Evolutionary conservation across 2,329 filamentous ascomycete genomes (phyloP), one percentile per base, ranked within the genome.

Genomic region (Ramichloridium luteum): DNA sequence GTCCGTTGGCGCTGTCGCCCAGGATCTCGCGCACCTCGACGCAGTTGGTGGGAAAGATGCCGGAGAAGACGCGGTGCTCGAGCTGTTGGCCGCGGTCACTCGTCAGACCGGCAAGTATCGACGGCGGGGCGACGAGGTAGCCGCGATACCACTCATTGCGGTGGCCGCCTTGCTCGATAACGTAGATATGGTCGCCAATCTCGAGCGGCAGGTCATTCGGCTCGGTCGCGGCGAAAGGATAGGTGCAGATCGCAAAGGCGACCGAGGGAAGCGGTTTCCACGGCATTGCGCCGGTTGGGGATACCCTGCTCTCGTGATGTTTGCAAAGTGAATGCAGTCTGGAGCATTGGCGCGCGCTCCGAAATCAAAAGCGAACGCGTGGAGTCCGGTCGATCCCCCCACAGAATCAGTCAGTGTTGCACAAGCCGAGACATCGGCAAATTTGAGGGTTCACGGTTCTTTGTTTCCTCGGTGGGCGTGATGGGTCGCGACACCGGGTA

Each of bases 191-290:
- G 70, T 98, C 90, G 56, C 90, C 90, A 43, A 98, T 83, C 60
- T 98, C 86, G 55, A 98, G 78, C 6, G 92, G 90, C 13, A 98
- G 76, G 60, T 98, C 90, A 56, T 85, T 82, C 32, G 85, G 75
- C 44, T 78, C 78, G 38, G 81, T 78, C 38, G 90, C 82, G 48
- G 80, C 71, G 62, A 98, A 98, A 22, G 90, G 90, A 58, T 86
- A 93, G 46, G 79, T 86, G 67, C 88, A 90, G 59, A 98, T 82
- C 49, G 88, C 92, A 67, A 96, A 98, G 55, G 86, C 90, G 66
- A 98, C 94, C 52, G 84, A 82, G 60, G 86, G 83, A 59, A 98
- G 73, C 53, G 90, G 88, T 72, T 82, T 78, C 90, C 90, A 98
- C 72, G 86, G 83, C 86, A 93, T 93, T 6, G 25, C 25, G 36